A percentile compares a stretch with the other conserved stretches of the same genome.
These are phyloP conservation scores for Rhizoclosmatium globosum DNA, from an alignment of 192 early-diverging fungal species.

Conservation along the genomic window DNA sequence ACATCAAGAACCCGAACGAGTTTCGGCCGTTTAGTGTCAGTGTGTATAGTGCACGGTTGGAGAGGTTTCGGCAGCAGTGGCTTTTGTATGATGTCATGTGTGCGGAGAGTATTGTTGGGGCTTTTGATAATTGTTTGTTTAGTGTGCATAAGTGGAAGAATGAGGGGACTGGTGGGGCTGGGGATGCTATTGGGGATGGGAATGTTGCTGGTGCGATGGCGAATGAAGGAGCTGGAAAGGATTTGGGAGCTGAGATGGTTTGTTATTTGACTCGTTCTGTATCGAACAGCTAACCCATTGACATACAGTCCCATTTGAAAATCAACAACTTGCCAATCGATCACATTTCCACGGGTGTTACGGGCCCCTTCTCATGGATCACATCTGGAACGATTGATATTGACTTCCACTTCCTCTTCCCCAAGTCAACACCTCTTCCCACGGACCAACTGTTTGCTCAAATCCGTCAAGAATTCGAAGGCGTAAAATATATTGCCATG, in stretches of 20 bases:
- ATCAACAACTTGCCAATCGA: constrained; percentile 91
- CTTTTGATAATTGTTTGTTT: constrained; percentile 95
- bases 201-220: not conserved
- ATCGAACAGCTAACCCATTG: not conserved
- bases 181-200: not conserved
- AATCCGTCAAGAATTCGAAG: constrained; percentile 55
- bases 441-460: constrained; percentile 53
- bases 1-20: constrained; percentile 85
- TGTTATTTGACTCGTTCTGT: constrained; percentile 16
- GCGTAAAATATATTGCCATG: constrained; percentile 47
- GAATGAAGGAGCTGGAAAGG: not conserved
- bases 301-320: constrained; percentile 71
- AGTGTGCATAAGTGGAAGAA: constrained; percentile 74
- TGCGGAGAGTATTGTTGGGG: constrained; percentile 88
- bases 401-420: constrained; percentile 63
- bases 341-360: constrained; percentile 84
- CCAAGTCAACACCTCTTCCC: constrained; percentile 36
- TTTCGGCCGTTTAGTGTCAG: constrained; percentile 78
- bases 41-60: constrained; percentile 85
- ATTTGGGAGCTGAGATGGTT: constrained; percentile 50
- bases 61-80: constrained; percentile 90
- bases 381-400: constrained; percentile 89
- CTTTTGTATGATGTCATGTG: constrained; percentile 88
- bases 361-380: constrained; percentile 94
- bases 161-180: not conserved